Evolutionary conservation across 2,329 filamentous ascomycete species (phyloP), one percentile per base, ranked within the genome.

Genomic region (Zarea fungicola): DNA sequence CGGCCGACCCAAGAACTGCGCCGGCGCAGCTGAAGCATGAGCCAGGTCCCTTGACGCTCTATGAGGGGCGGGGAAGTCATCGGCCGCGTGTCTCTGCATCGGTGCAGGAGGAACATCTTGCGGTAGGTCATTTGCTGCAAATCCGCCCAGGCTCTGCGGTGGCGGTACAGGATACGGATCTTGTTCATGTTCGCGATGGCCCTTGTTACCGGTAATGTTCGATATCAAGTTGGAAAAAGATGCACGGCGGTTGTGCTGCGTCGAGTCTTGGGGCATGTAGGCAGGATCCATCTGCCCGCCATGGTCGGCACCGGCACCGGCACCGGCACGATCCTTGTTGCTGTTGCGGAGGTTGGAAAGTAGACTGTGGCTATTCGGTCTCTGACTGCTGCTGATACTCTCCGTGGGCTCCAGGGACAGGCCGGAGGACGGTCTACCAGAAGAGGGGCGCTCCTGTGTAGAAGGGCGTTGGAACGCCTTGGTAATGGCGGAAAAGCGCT

Each of bases 401-500:
- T 26, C 19, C 9, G 42, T 26, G 16, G 29, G 21, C 31, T 44
- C 42, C 10, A 44, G 22, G 21, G 45, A 41, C n/a, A 41, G 41
- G 18, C 39, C 40, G 6, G 40, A 42, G 8, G 41, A 44, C 3
- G 47, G 41, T n/a, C n/a, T 48, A 14, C 39, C 40, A 8, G 40
- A 42, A 10, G 41, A 44, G 5, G 47, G 41, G 5, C 40, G 48
- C 3, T 49, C 48, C 10, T 43, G 31, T 13, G 50, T 58, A 14
- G n/a, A n/a, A n/a, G 59, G 48, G 18, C 63, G 57, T 14, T 58
- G 56, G 35, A 66, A 62, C 11, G 56, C 56, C 23, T 60, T 60
- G 21, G 58, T 47, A 11, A 68, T 56, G 16, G 62, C 68, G 0
- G 75, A 76, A 50, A 78, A 72, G 10, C 74, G 65, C 53, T 73